Evolutionary conservation across 225 moss, liverwort and hornwort species (phyloP).

Genomic region (Bryoerythrophyllum caledonicum): DNA sequence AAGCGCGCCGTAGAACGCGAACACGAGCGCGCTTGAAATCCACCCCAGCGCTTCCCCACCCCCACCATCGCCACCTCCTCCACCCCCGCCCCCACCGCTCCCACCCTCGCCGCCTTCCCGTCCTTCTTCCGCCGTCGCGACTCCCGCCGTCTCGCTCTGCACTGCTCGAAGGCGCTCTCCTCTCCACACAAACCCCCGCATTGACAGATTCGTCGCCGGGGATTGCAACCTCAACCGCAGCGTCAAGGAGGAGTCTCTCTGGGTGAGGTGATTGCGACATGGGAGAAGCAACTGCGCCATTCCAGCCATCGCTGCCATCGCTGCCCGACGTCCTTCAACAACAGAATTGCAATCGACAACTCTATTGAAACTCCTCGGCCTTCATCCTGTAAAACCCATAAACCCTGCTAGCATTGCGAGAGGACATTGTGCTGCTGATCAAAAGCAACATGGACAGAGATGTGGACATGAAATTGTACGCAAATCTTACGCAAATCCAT

Average conservation of each 20-base stretch:
- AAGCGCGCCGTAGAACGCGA: slow-evolving; percentile 70
- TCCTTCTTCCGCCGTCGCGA: background rate
- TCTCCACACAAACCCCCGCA: slow-evolving; percentile 16
- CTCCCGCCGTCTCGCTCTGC: slow-evolving; percentile 22
- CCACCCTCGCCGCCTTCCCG: slow-evolving; percentile 41
- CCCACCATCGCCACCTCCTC: slow-evolving; percentile 58
- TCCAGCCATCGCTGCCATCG: slow-evolving; percentile 18
- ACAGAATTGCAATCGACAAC: background rate
- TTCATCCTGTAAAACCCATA: background rate
- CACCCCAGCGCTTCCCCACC: slow-evolving; percentile 69
- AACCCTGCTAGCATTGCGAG: slow-evolving; percentile 12
- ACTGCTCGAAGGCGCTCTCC: slow-evolving; percentile 1
- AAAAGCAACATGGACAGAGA: background rate
- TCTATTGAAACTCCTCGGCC: slow-evolving; percentile 1
- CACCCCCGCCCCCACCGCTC: slow-evolving; percentile 31
- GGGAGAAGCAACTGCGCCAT: slow-evolving; percentile 1
- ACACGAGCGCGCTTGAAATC: slow-evolving; percentile 82
- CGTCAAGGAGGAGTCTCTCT: background rate
- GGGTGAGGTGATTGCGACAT: slow-evolving; percentile 4
- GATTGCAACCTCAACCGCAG: background rate
- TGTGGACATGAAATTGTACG: background rate
- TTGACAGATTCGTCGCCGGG: background rate
- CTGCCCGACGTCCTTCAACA: background rate
- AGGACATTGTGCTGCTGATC: background rate
- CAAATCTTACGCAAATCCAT: background rate